Base-by-base conservation (phyloP, 1,284 basidiomycete genomes). In the Austroboletus novae-zelandiae region DNA sequence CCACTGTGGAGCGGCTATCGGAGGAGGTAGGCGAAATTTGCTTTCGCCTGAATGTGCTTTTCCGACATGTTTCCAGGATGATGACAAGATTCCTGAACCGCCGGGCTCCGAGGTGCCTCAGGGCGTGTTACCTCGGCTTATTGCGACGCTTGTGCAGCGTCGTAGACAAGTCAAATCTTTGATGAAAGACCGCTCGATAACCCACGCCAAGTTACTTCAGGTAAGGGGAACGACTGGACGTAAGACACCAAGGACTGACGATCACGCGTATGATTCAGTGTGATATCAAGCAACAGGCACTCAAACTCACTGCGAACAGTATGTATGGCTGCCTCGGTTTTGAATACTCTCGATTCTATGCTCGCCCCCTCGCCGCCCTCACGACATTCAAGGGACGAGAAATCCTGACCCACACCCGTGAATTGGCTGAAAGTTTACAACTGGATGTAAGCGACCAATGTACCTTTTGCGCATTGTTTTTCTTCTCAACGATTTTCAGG, bases 311-410 rank as follows among this genome's bases (percentile, higher is more conserved):
- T 2, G 97, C 97, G 53, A 99, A 99, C 76, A 96, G 92, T 76
- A 99, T 99, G 96, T 99, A 99, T 70, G 97, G 97, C 20, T 99
- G 97, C 78, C 86, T 99, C 29, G 97, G 97, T 48, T 99, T 98
- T 68, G 93, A 96, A 65, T 91, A 95, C 57, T 98, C 95, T 17
- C 79, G 97, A 43, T 99, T 99, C 77, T 98, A 95, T 60, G 97
- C 96, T n/a, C 83, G 92, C 34, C 94, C 95, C 0, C 82, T 99
- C 14, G 97, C 97, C 8, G 94, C 96, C 40, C 80, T 99, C 48
- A 98, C 95, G 23, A 99, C 97, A 1, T 96, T 86, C 80, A 99
- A 98, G 71, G 97, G 97, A 61, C 88, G 97, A 71, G 95, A 99
- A 72, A 98, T 98, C 62, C 71, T 99, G 64, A 98, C 91, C 0